Evolutionary conservation across 495 filamentous ascomycete genomes (phyloP).

Genomic region (Lasiosphaeria ovina): DNA sequence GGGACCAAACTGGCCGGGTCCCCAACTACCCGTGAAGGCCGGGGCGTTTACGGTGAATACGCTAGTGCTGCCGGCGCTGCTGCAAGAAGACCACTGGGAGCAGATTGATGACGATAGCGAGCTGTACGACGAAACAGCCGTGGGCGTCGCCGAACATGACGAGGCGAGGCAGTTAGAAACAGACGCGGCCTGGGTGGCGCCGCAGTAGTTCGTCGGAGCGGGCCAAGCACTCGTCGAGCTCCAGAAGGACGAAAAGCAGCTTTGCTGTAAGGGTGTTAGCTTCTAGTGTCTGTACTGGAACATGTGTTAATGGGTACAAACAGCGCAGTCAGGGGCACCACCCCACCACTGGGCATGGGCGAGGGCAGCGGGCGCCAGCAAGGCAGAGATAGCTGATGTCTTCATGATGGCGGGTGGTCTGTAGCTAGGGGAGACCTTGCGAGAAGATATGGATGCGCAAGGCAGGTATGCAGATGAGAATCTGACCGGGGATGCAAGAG

Average conservation of each 20-base stretch:
- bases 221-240: slow-evolving; percentile 37
- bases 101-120: slow-evolving; percentile 44
- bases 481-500: too few species aligned
- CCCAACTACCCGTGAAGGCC: slow-evolving; percentile 42
- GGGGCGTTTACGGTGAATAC: slow-evolving; percentile 41
- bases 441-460: too few species aligned
- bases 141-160: slow-evolving; percentile 40
- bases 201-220: slow-evolving; percentile 45
- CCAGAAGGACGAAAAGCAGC: slow-evolving; percentile 44
- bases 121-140: slow-evolving; percentile 38
- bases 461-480: too few species aligned
- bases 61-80: slow-evolving; percentile 38
- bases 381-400: slow-evolving; percentile 10
- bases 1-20: slow-evolving; percentile 5
- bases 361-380: slow-evolving; percentile 18
- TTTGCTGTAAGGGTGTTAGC: slow-evolving; percentile 29
- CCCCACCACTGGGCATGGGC: slow-evolving; percentile 37
- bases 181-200: slow-evolving; percentile 31
- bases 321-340: slow-evolving; percentile 45
- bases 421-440: background rate
- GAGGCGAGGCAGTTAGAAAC: slow-evolving; percentile 37
- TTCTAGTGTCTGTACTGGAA: background rate
- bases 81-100: slow-evolving; percentile 37
- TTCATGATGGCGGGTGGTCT: slow-evolving; percentile 18
- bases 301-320: slow-evolving; percentile 24